These are phyloP conservation scores for Pulveroboletus frians DNA, from an alignment of 768 basidiomycete species.

Conservation along the genomic window DNA sequence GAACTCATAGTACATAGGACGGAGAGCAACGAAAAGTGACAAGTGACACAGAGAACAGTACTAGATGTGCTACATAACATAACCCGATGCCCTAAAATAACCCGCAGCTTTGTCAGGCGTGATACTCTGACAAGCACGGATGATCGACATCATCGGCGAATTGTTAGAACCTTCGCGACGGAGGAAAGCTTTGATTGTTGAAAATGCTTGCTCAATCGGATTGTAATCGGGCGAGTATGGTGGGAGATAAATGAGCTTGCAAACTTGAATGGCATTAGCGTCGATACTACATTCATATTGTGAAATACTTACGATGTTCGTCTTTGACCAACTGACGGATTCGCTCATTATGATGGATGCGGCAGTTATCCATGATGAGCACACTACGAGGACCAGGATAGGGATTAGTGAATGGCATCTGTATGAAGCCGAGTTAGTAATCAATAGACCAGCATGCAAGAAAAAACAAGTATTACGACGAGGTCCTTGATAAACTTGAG, in stretches of 20 bases:
- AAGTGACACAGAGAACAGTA: no score
- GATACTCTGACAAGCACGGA: slow-evolving; percentile 1
- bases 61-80: neutral
- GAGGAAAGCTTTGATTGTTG: neutral
- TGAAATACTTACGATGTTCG: neutral
- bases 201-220: slow-evolving; percentile 11
- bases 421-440: no score
- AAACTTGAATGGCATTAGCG: slow-evolving; percentile 3
- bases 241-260: slow-evolving; percentile 25
- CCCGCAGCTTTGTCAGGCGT: neutral
- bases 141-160: neutral
- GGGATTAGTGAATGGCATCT: slow-evolving; percentile 3
- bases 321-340: neutral
- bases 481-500: slow-evolving; percentile 7
- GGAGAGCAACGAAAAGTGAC: neutral
- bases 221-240: slow-evolving; percentile 8
- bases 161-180: neutral
- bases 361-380: neutral
- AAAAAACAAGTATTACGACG: neutral
- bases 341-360: neutral
- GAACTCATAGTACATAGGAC: no score
- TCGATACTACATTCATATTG: no score
- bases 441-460: no score
- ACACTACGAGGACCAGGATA: neutral
- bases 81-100: slow-evolving; percentile 1